Conservation (phyloP, 2,329 filamentous ascomycete genomes). For the Microdochium paspali region DNA sequence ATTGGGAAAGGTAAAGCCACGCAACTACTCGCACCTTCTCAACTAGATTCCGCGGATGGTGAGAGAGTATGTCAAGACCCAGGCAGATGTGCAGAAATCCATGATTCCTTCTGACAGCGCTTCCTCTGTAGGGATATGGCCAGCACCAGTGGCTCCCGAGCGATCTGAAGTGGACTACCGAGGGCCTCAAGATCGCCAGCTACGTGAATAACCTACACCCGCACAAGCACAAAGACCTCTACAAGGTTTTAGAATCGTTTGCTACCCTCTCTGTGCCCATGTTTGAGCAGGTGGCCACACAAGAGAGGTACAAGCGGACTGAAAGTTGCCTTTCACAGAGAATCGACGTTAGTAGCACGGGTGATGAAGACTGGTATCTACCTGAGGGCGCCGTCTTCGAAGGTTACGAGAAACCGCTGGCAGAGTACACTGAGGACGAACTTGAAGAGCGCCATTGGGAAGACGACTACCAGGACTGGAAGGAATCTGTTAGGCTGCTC, state of each 20-base stretch:
- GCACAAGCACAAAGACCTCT: constrained; percentile 23
- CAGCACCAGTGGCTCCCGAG: constrained; percentile 39
- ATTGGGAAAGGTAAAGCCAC: constrained; percentile 19
- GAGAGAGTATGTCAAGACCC: background rate
- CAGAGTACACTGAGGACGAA: constrained; percentile 4
- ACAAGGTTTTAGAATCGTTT: constrained; percentile 29
- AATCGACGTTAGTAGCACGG: constrained; percentile 2
- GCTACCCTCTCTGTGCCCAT: constrained; percentile 31
- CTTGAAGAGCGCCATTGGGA: background rate
- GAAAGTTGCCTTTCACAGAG: background rate
- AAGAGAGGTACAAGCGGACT: too few relatives aligned
- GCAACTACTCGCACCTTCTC: background rate
- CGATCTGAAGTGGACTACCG: constrained; percentile 31
- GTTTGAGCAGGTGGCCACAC: constrained; percentile 26
- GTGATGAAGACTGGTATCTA: constrained; percentile 4
- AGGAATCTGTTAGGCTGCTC: constrained; percentile 4
- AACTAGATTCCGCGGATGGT: too few relatives aligned
- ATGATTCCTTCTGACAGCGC: background rate
- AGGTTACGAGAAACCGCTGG: constrained; percentile 2
- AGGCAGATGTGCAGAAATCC: background rate
- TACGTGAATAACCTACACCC: constrained; percentile 48
- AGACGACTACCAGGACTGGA: constrained; percentile 5
- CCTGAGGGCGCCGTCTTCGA: constrained; percentile 10
- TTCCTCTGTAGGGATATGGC: constrained; percentile 8
- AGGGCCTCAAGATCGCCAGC: constrained; percentile 29